Evolutionary conservation across 345 rosid species (phyloP), one percentile per base, ranked within the genome.

Genomic region (Arabidopsis suecica): DNA sequence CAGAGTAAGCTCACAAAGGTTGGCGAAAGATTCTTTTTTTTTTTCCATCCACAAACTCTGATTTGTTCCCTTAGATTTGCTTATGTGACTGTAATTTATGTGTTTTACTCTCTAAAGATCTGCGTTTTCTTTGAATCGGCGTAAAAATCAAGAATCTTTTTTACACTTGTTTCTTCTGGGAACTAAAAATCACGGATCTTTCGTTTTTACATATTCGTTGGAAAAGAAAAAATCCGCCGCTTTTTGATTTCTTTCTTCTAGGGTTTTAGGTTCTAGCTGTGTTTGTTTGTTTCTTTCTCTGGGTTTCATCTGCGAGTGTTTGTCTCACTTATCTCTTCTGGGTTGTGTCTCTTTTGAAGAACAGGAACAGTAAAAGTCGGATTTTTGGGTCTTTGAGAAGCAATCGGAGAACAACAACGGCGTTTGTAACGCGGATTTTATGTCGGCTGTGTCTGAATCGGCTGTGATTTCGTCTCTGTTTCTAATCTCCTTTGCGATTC

Each of bases 401-500:
- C 30, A 59, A 53, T 59, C 40, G 14, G 50, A 18, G 50, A 18
- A 49, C 11, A 38, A 13, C 57, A 18, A 18, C 50, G 14, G 42
- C 66, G 78, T 38, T 32, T 16, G 71, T 57, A 79, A 78, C 68
- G 87, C 53, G 82, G 85, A 84, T 94, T 62, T 23, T 83, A 89
- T 95, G 99, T 86, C 94, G 93, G 92, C 89, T 86, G 78, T 77
- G 73, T 84, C 66, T 86, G 87, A 74, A 80, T 80, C 86, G 86
- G 85, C 83, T 84, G 80, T 82, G 86, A 82, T 82, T 87, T 84
- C 79, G 88, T 83, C 89, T 86, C 84, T 69, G 83, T 86, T 78
- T 81, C 72, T 79, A 85, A 82, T 88, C 84, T 84, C 89, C 54
- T 48, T 74, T 70, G 62, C 73, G 5, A 41, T 72, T 58, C 65